Percentiles rank a stretch among this genome's conserved stretches.
Evolutionary conservation across 1,284 basidiomycete species (phyloP).

Genomic region (Ganoderma multipileum): DNA sequence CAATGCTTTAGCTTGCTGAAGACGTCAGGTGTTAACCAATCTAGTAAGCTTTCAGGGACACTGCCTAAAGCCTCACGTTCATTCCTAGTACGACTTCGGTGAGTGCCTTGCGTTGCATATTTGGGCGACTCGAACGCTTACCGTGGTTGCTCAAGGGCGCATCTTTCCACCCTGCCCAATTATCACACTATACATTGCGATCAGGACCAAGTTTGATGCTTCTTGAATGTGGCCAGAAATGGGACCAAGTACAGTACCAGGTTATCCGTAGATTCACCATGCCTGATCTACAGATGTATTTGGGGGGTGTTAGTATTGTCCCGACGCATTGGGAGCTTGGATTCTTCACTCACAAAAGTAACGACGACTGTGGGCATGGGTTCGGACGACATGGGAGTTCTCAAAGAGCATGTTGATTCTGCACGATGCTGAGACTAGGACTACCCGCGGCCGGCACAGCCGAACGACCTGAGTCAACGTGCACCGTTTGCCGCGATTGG

Average conservation of each 20-base stretch:
- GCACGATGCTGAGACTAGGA: neutral
- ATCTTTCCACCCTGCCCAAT: conserved; percentile 90
- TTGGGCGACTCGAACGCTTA: conserved; percentile 40
- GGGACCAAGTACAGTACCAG: conserved; percentile 43
- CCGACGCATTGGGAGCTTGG: too few relatives aligned
- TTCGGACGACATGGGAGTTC: conserved; percentile 19
- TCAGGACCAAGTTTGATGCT: too few relatives aligned
- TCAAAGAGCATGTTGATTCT: neutral
- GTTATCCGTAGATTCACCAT: conserved; percentile 82
- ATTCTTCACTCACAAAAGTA: conserved; percentile 36
- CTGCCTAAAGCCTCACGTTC: conserved; percentile 52
- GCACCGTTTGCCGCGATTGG: neutral
- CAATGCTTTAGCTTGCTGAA: conserved; percentile 84
- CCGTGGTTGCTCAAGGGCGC: conserved; percentile 86
- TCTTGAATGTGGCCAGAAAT: neutral
- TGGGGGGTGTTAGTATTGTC: neutral
- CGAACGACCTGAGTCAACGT: conserved; percentile 2
- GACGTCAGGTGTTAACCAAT: conserved; percentile 6
- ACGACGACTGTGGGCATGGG: conserved; percentile 31
- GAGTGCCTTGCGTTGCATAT: neutral
- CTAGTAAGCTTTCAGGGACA: neutral
- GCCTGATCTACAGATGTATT: conserved; percentile 53
- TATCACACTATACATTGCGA: conserved; percentile 44
- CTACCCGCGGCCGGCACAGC: too few relatives aligned
- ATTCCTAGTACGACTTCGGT: conserved; percentile 53